Evolutionary conservation across 805 yeast genomes (phyloP).

Genomic region (Pichia ethanolica): DNA sequence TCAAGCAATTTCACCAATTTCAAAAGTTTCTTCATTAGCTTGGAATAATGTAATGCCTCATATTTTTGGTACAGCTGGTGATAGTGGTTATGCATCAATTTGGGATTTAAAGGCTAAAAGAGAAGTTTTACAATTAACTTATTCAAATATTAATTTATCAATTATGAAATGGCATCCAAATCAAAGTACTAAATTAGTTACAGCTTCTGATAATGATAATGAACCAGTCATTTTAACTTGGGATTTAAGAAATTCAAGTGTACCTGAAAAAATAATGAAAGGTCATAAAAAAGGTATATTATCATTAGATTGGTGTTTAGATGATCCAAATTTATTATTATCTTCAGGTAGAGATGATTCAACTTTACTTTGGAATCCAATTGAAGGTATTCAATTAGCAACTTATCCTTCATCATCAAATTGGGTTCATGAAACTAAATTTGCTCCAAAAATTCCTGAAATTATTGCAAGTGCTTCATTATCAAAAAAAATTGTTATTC

Average conservation of each 20-base stretch:
- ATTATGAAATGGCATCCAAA: conserved; percentile 93
- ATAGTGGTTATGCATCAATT: conserved; percentile 78
- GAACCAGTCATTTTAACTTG: conserved; percentile 79
- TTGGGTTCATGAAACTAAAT: conserved; percentile 86
- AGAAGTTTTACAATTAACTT: conserved; percentile 81
- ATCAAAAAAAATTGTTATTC: conserved; percentile 75
- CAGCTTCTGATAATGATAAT: conserved; percentile 78
- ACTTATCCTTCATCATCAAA: conserved; percentile 88
- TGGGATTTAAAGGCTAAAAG: conserved; percentile 89
- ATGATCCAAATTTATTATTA: conserved; percentile 68
- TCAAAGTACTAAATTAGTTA: conserved; percentile 75
- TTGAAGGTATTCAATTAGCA: conserved; percentile 62
- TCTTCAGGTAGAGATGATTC: conserved; percentile 93
- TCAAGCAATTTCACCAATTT: conserved; percentile 68
- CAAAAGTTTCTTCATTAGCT: conserved; percentile 70
- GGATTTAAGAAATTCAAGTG: conserved; percentile 91
- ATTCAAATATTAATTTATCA: conserved; percentile 66
- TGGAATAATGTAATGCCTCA: conserved; percentile 85
- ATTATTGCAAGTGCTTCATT: conserved; percentile 82
- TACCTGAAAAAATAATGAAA: conserved; percentile 67
- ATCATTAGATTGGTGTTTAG: conserved; percentile 88
- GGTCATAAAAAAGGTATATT: conserved; percentile 88
- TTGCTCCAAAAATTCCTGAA: conserved; percentile 86
- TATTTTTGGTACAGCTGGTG: conserved; percentile 85
- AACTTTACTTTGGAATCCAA: conserved; percentile 86